A percentile compares a stretch with the other conserved stretches of the same genome.
Conservation (phyloP, 208 protist genomes). For the Trypanosoma grayi region DNA sequence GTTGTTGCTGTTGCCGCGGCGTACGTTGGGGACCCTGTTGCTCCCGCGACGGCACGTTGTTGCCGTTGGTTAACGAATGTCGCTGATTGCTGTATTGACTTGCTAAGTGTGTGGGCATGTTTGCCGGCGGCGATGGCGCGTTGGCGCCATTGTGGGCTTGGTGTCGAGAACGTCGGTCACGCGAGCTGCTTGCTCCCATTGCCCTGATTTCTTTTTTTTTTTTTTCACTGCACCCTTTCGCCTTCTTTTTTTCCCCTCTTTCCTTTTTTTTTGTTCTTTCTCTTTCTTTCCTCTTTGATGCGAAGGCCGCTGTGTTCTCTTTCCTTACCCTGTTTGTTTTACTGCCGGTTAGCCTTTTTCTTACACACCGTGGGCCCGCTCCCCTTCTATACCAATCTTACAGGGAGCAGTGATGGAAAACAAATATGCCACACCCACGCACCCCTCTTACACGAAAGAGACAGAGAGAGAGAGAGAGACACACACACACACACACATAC, state of each 20-base stretch:
- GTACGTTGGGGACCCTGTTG: slow-evolving; percentile 20
- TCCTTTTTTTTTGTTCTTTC: not conserved
- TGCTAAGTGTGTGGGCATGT: slow-evolving; percentile 74
- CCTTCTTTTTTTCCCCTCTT: slow-evolving; percentile 1
- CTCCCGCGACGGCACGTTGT: slow-evolving; percentile 9
- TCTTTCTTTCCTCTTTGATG: not conserved
- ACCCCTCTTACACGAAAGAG: not conserved
- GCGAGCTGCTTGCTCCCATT: slow-evolving; percentile 25
- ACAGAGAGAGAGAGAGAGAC: not conserved
- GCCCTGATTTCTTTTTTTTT: not conserved
- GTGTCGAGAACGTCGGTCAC: not conserved
- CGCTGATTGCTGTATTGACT: slow-evolving; percentile 52
- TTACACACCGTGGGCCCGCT: not conserved
- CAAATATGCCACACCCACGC: not conserved
- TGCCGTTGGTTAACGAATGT: slow-evolving; percentile 1
- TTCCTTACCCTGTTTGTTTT: not conserved
- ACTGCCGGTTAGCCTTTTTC: not conserved
- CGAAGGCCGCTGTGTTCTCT: not conserved
- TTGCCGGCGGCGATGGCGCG: slow-evolving; percentile 16
- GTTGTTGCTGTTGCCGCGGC: slow-evolving; percentile 6
- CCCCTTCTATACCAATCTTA: slow-evolving; percentile 6
- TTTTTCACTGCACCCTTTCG: not conserved
- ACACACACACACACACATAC: slow-evolving; percentile 7
- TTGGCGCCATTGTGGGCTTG: not conserved
- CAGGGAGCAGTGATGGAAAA: slow-evolving; percentile 19